Evolutionary conservation across 2,329 filamentous ascomycete genomes (phyloP).

Genomic region (Lasiodiplodia hormozganensis): DNA sequence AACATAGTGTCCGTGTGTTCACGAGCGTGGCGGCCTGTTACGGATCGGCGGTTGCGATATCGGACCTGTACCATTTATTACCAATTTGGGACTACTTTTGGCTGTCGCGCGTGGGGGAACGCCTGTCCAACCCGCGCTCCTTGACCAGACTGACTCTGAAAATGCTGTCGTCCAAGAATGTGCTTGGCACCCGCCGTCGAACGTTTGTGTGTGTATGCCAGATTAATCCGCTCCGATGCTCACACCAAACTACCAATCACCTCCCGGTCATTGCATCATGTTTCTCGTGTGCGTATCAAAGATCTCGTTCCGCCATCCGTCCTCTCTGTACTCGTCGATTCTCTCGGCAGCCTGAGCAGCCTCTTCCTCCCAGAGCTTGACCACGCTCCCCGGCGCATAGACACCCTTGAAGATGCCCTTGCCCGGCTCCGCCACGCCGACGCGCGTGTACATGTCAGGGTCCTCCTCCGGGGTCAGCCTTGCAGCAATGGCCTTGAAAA

Average conservation of each 20-base stretch:
- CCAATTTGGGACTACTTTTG: not conserved
- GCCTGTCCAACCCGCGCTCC: not conserved
- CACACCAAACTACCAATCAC: not conserved
- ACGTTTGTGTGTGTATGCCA: not conserved
- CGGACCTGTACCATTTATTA: not conserved
- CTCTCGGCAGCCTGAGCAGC: constrained; percentile 72
- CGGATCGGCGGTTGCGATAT: not conserved
- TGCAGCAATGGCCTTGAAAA: constrained; percentile 81
- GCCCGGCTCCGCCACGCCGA: constrained; percentile 70
- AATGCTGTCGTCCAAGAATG: not conserved
- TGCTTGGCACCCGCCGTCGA: not conserved
- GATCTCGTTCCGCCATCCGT: constrained; percentile 85
- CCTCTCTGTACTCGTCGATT: constrained; percentile 74
- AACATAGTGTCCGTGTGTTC: not conserved
- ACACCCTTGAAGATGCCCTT: constrained; percentile 78
- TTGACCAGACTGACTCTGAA: not conserved
- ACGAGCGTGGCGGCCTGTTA: not conserved
- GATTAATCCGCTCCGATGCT: not conserved
- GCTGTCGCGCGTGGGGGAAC: not conserved
- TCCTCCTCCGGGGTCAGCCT: constrained; percentile 74
- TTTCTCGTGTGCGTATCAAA: constrained; percentile 63
- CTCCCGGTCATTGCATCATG: constrained; percentile 33
- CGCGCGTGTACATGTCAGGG: constrained; percentile 75
- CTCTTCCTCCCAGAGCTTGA: constrained; percentile 89
- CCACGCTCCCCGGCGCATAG: constrained; percentile 88